Evolutionary conservation across 2,329 filamentous ascomycete species (phyloP), one percentile per base, ranked within the genome.

Genomic region (Penicillium sp.): DNA sequence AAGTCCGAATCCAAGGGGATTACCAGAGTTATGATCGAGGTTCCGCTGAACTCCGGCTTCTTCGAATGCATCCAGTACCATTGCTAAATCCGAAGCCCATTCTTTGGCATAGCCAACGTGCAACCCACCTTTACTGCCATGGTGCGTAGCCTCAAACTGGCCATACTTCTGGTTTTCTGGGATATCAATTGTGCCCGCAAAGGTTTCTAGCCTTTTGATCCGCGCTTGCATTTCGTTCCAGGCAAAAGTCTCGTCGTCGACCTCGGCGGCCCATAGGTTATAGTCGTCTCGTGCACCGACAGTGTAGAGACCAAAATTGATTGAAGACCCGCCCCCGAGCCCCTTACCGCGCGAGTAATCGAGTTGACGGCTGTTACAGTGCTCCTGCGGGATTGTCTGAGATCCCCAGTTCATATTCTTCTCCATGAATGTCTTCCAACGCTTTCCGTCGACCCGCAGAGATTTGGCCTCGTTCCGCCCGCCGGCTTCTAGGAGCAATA

Each of bases 1-100:
- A 39, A 82, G 68, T 0, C 77, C 78, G 71, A 86, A 79, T 3
- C 85, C 85, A 25, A 86, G 72, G 0, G 83, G 83, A 63, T 87
- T 78, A 0, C 85, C 85, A 10, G 80, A 81, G 61, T 87, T 87
- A 45, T 83, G 77, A 61, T 87, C 84, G 0, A 75, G 74, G 58
- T 86, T 86, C 21, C 79, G 61, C 0, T 77, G 70, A 33, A 80
- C 72, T 0, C 83, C 83, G 19, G 77, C 74, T 35, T 81, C 68
- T 55, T 81, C 75, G 37, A 83, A 81, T 5, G 77, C 68, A 57
- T 83, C 78, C 43, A 83, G 67, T 29, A 81, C 62, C 0, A 73
- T 71, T 5, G 73, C 66, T 2, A 85, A 57, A 53, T 83, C 81
- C 21, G 70, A 72, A 66, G 85, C 82, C 75, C 77, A 83, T 56